Percentiles rank a stretch among this genome's conserved stretches.
Conservation (phyloP, 768 basidiomycete species). For the Postia placenta region DNA sequence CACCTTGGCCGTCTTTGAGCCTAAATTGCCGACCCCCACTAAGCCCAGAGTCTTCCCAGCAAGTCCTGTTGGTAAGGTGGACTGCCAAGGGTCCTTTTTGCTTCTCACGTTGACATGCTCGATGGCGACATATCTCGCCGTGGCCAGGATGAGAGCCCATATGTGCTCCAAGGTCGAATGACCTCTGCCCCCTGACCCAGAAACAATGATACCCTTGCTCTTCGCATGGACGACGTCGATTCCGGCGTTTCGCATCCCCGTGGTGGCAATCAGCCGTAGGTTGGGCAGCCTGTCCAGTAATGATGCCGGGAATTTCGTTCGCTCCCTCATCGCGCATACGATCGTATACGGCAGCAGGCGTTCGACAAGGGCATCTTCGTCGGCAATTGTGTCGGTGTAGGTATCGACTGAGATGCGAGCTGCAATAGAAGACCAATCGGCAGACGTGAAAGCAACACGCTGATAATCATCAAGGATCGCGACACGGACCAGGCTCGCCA, state of each 20-base stretch:
- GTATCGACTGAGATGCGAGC: conserved; percentile 36
- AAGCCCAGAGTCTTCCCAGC: conserved; percentile 52
- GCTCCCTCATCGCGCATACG: conserved; percentile 61
- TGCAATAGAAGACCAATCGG: conserved; percentile 47
- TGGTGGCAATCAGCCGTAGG: conserved; percentile 55
- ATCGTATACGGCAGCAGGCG: conserved; percentile 48
- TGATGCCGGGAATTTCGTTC: conserved; percentile 48
- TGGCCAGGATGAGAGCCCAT: conserved; percentile 55
- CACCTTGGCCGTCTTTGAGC: conserved; percentile 44
- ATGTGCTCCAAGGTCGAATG: conserved; percentile 57
- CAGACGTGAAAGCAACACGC: conserved; percentile 39
- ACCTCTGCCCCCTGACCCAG: conserved; percentile 39
- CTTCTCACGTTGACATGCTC: conserved; percentile 45
- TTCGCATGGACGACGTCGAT: conserved; percentile 46
- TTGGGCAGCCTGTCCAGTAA: conserved; percentile 52
- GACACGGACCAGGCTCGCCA: conserved; percentile 29
- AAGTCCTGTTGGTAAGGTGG: conserved; percentile 42
- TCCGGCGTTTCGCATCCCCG: conserved; percentile 41
- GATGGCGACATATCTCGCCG: conserved; percentile 39
- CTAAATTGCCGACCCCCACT: conserved; percentile 56
- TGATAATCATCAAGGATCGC: conserved; percentile 64
- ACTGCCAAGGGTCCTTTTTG: conserved; percentile 49
- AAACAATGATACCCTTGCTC: conserved; percentile 43
- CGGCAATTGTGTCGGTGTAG: conserved; percentile 45
- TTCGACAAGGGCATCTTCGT: conserved; percentile 43